These are phyloP conservation scores for Saccharomycopsis capsularis DNA, from an alignment of 805 yeast species.

Conservation along the genomic window DNA sequence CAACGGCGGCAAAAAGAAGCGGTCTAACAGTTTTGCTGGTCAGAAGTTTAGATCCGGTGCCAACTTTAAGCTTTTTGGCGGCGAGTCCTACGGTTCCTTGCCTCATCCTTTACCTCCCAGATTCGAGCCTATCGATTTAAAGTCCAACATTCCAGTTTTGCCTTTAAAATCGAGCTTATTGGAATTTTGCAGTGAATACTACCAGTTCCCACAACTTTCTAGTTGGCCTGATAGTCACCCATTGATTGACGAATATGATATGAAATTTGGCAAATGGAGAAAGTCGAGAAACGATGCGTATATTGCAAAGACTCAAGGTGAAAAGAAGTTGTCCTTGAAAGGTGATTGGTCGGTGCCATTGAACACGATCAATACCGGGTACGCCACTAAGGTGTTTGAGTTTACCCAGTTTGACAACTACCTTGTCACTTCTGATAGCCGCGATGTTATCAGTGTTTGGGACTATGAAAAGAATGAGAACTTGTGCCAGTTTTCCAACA, in stretches of 20 bases:
- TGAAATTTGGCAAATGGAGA: conserved; percentile 49
- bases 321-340: conserved; percentile 70
- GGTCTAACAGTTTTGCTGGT: conserved; percentile 5
- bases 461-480: conserved; percentile 68
- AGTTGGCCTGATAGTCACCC: conserved; percentile 18
- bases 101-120: conserved; percentile 22
- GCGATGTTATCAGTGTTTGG: conserved; percentile 77
- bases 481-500: conserved; percentile 67
- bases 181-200: conserved; percentile 77
- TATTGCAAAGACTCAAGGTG: conserved; percentile 83
- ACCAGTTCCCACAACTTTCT: conserved; percentile 78
- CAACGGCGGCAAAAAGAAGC: neutral
- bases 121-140: conserved; percentile 27
- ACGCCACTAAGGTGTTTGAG: conserved; percentile 71
- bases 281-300: conserved; percentile 81
- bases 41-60: conserved; percentile 8
- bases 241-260: conserved; percentile 19
- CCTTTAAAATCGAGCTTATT: conserved; percentile 59
- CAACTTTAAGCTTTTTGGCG: conserved; percentile 6
- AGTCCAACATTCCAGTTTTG: conserved; percentile 34
- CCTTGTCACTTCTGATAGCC: conserved; percentile 72
- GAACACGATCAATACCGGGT: conserved; percentile 55
- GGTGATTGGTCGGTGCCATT: conserved; percentile 78
- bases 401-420: conserved; percentile 90
- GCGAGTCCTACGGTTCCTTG: conserved; percentile 5